Evolutionary conservation across 2,329 filamentous ascomycete species (phyloP).

Genomic region (Ophiostoma novo-ulmi): DNA sequence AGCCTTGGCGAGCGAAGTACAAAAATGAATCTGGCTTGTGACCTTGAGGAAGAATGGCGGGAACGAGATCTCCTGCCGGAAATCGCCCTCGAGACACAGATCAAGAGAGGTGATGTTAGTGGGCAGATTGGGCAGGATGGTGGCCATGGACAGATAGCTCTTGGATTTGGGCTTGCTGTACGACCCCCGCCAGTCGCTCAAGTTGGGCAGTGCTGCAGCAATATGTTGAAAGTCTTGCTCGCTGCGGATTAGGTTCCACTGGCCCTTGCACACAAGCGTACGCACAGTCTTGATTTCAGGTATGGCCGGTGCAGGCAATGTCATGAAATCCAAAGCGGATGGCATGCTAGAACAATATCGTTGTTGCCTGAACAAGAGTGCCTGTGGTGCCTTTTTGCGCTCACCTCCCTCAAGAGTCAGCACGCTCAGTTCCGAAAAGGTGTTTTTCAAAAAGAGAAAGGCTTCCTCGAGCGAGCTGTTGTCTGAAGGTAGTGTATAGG

Average conservation of each 20-base stretch:
- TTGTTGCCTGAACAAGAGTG: constrained; percentile 48
- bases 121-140: constrained; percentile 56
- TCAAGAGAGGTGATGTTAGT: constrained; percentile 57
- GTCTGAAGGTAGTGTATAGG: constrained; percentile 55
- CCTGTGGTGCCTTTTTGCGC: constrained; percentile 67
- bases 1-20: constrained; percentile 55
- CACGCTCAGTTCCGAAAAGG: constrained; percentile 57
- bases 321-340: not conserved
- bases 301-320: constrained; percentile 27
- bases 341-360: not conserved
- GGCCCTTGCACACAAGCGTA: constrained; percentile 66
- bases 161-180: constrained; percentile 70
- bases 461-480: constrained; percentile 68
- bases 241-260: constrained; percentile 69
- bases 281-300: constrained; percentile 50
- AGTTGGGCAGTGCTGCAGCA: constrained; percentile 57
- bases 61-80: constrained; percentile 58
- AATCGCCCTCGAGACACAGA: constrained; percentile 67
- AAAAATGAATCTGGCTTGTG: constrained; percentile 58
- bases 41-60: constrained; percentile 59
- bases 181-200: constrained; percentile 59
- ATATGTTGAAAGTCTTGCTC: constrained; percentile 59
- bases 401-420: constrained; percentile 73
- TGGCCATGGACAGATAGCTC: constrained; percentile 64
- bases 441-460: constrained; percentile 56